These are phyloP conservation scores for Trypanosoma conorhini DNA, from an alignment of 208 protist genomes.

Conservation along the genomic window DNA sequence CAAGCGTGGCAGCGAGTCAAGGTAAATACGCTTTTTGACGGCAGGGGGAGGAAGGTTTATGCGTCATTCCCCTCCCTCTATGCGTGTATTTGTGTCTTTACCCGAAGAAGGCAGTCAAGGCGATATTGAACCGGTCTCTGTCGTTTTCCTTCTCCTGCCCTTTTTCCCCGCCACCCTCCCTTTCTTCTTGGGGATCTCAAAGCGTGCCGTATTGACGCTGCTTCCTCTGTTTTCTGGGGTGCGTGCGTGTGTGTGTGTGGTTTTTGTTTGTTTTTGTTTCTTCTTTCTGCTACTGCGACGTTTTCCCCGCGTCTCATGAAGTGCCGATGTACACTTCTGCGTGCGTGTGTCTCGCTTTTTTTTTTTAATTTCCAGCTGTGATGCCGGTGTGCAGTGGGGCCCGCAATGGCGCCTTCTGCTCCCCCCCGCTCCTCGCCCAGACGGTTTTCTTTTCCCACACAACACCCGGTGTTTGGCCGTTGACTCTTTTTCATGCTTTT, in stretches of 20 bases:
- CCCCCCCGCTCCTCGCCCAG: neutral
- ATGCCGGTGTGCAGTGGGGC: no score
- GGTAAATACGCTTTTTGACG: neutral
- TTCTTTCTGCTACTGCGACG: neutral
- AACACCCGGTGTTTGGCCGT: neutral
- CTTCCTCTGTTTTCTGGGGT: neutral
- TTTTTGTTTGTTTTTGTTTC: constrained; percentile 21
- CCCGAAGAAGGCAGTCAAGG: neutral
- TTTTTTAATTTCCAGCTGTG: neutral
- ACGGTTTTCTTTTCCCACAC: neutral
- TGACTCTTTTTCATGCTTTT: constrained; percentile 9
- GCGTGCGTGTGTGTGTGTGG: neutral
- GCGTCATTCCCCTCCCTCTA: neutral
- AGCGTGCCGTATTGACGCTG: neutral
- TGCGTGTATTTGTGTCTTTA: no score
- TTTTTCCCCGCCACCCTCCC: neutral
- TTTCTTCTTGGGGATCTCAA: neutral
- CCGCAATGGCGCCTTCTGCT: neutral
- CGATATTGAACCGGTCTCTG: constrained; percentile 9
- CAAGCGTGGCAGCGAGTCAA: neutral
- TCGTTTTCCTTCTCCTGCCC: constrained; percentile 14
- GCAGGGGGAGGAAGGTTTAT: neutral
- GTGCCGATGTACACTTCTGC: neutral
- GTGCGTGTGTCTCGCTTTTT: neutral
- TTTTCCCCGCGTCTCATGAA: neutral